A percentile compares a stretch with the other conserved stretches of the same genome.
These are phyloP conservation scores for Emericellopsis terricola DNA, from an alignment of 495 filamentous ascomycete species.

Conservation along the genomic window DNA sequence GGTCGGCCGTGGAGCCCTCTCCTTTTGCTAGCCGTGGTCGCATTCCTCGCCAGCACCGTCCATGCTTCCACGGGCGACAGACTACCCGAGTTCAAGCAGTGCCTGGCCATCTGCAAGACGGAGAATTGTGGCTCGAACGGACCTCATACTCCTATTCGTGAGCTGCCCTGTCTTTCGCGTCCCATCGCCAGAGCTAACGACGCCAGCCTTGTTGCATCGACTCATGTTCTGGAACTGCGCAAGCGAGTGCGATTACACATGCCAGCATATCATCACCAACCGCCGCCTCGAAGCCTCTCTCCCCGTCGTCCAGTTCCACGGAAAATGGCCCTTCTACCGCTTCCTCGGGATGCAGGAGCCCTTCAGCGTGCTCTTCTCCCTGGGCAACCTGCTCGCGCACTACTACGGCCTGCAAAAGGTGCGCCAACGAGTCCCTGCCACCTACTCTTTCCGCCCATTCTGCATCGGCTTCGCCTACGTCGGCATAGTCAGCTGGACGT, in stretches of 20 bases:
- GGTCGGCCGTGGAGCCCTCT: conserved; percentile 3
- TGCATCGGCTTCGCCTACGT: conserved; percentile 70
- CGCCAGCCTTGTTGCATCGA: conserved; percentile 43
- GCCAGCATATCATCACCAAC: conserved; percentile 84
- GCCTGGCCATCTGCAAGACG: conserved; percentile 67
- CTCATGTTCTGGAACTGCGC: conserved; percentile 69
- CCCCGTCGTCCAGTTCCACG: conserved; percentile 81
- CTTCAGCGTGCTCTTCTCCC: conserved; percentile 79
- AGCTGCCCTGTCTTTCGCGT: conserved; percentile 3
- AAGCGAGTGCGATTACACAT: conserved; percentile 92
- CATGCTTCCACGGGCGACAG: conserved; percentile 69
- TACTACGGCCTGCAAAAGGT: conserved; percentile 56
- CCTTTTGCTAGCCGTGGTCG: conserved; percentile 10
- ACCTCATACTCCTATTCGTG: conserved; percentile 33
- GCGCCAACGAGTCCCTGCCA: conserved; percentile 44
- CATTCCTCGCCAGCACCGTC: conserved; percentile 28
- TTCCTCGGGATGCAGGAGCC: conserved; percentile 89
- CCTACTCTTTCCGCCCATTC: conserved; percentile 61
- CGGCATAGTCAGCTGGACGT: conserved; percentile 67
- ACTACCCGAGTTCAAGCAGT: conserved; percentile 76
- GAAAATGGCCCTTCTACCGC: conserved; percentile 96
- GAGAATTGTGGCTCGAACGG: conserved; percentile 52
- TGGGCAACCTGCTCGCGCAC: conserved; percentile 82
- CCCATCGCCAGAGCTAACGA: not conserved
- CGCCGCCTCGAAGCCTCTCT: conserved; percentile 43